Conservation (phyloP, 805 yeast genomes). For the Hanseniaspora hatyaiensis region DNA sequence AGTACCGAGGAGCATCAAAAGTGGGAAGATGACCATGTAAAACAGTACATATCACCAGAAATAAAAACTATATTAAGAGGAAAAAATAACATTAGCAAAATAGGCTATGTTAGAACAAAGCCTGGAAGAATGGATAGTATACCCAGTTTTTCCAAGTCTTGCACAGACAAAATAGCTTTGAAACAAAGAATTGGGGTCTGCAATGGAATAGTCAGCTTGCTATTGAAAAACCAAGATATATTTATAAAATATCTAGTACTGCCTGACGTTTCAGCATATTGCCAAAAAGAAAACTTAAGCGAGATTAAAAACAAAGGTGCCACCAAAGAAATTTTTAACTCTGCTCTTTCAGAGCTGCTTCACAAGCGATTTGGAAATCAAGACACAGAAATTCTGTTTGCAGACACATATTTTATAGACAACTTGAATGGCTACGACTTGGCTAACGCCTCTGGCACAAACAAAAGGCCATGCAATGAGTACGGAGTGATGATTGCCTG, state of each 20-base stretch:
- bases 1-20: background rate
- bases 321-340: background rate
- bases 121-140: constrained; percentile 83
- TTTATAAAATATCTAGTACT: constrained; percentile 41
- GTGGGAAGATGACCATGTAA: constrained; percentile 19
- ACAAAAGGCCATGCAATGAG: background rate
- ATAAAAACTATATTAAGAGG: constrained; percentile 43
- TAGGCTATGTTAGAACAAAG: constrained; percentile 73
- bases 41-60: constrained; percentile 25
- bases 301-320: no score
- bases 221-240: constrained; percentile 23
- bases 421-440: background rate
- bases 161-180: constrained; percentile 71
- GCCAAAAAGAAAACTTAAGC: no score
- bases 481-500: background rate
- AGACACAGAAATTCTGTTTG: background rate
- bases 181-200: constrained; percentile 48
- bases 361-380: background rate
- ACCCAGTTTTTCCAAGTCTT: constrained; percentile 64
- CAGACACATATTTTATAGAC: background rate
- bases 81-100: constrained; percentile 40
- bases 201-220: constrained; percentile 36
- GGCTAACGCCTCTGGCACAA: no score
- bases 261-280: constrained; percentile 27
- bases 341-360: background rate